Base-by-base conservation (phyloP, 179 eudicot genomes). In the Gypsophila paniculata region DNA sequence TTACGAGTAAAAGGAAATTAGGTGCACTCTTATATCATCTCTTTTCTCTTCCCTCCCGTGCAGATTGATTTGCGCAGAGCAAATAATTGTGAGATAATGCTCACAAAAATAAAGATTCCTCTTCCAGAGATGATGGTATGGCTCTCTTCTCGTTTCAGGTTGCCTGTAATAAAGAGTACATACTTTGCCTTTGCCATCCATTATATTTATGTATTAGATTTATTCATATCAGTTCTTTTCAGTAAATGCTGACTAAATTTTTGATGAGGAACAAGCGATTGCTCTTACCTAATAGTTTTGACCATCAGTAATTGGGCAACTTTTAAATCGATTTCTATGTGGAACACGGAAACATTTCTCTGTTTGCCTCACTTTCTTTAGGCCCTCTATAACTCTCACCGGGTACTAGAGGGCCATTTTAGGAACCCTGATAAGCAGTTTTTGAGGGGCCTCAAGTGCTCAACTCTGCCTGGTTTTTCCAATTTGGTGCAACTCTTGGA, bases 11-110 rank as follows among this genome's bases (percentile, higher is more conserved):
- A 26, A 11, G 21, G 36, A 7, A 10, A 29, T 32, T 68, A 17
- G 18, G 11, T 61, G 61, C 11, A 23, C 49, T 36, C 42, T 74
- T 26, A 60, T 25, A 55, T 25, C 53, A 19, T 17, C 72, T 63
- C 34, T 22, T 1, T n/a, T 29, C 58, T 42, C 36, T 66, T 71
- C 68, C 38, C 32, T 49, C 62, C n/a, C 26, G 42, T 67, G 58
- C 62, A 83, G 86, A 72, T 83, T 53, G 86, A 83, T 75, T 65
- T 83, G 74, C 83, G 86, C 61, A 75, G 86, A 69, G 86, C 86
- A 70, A 74, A 83, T 75, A 83, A 83, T 61, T 83, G 86, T 70
- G 86, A 83, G 66, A 83, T 83, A 72, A 83, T 83, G 86, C 83
- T 83, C 39, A 83, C 86, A 55, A 83, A 83, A 70, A 79, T 83